Base-by-base conservation (phyloP, 1,139 yeast species). In the Suhomyces anneliseae region DNA sequence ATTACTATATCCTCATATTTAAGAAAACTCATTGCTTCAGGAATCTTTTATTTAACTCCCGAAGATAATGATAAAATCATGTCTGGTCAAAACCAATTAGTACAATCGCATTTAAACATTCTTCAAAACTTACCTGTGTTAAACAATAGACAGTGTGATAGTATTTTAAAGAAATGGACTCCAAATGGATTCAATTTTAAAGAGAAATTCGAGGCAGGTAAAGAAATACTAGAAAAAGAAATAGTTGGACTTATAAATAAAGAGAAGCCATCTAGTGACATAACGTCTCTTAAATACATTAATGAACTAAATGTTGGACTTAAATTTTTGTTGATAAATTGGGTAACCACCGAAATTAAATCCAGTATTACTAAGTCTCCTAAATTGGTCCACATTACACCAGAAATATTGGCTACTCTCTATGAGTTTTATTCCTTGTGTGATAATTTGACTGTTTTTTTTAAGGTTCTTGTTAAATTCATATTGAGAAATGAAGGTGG, bases 1-100 rank as follows among this genome's bases (percentile, higher is more conserved):
- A 74, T 85, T 32, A 69, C 81, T 1, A 78, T 86, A 2, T 83
- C 92, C 0, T 78, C 88, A 0, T 90, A 90, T 57, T 71, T 90
- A 48, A 70, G 97, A 57, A 81, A 85, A 53, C 68, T 90, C 34
- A 90, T 90, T 44, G 90, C 97, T 5, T 85, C 95, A 1, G 97
- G 97, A 5, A 73, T 88, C 0, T 78, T 90, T 43, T 89, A 86
- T 61, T 61, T 78, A 7, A 66, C 74, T 5, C 67, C 67, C 1
- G 65, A 60, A 3, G 47, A 54, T 9, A 55, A 50, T 14, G 49
- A 44, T 27, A 40, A 39, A n/a, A 32, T 40, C 15, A 36, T 35
- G 1, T 10, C 27, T 11, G 42, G 27, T 9, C 45, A 45, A 10
- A 41, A 44, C 33, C 40, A 46, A 27, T 36, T 47, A 34, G 48